A percentile compares a stretch with the other conserved stretches of the same genome.
Conservation (phyloP, 2,329 filamentous ascomycete genomes). For the Diatrype stigma region DNA sequence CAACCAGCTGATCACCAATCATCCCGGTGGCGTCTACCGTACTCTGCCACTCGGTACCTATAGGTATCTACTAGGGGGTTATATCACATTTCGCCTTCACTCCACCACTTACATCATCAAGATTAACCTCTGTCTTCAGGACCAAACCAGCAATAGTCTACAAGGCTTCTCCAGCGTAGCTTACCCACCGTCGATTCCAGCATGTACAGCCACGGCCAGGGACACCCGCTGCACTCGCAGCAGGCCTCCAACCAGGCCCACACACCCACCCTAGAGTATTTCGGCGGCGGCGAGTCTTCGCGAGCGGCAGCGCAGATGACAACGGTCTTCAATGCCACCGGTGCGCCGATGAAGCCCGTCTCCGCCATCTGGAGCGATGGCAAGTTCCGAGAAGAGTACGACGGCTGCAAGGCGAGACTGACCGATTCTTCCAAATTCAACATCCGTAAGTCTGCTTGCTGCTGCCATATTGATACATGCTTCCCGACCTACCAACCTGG, state of each 20-base stretch:
- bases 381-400: constrained; percentile 41
- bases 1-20: too few relatives aligned
- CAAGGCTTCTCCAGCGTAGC: too few relatives aligned
- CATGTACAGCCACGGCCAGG: constrained; percentile 13
- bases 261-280: constrained; percentile 28
- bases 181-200: background rate
- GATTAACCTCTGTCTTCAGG: too few relatives aligned
- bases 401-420: constrained; percentile 34
- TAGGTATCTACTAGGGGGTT: too few relatives aligned
- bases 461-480: too few relatives aligned
- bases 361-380: constrained; percentile 24
- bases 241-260: constrained; percentile 19
- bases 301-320: constrained; percentile 11
- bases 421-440: constrained; percentile 43
- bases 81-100: too few relatives aligned
- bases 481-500: too few relatives aligned
- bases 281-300: constrained; percentile 24
- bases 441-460: constrained; percentile 35
- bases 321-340: background rate
- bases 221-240: constrained; percentile 18
- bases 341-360: background rate
- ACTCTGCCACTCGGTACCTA: too few relatives aligned
- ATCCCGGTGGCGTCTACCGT: too few relatives aligned
- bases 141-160: background rate
- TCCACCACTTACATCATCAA: too few relatives aligned